These are phyloP conservation scores for Ligustrum vulgare DNA, from an alignment of 257 asterid genomes.

Conservation along the genomic window DNA sequence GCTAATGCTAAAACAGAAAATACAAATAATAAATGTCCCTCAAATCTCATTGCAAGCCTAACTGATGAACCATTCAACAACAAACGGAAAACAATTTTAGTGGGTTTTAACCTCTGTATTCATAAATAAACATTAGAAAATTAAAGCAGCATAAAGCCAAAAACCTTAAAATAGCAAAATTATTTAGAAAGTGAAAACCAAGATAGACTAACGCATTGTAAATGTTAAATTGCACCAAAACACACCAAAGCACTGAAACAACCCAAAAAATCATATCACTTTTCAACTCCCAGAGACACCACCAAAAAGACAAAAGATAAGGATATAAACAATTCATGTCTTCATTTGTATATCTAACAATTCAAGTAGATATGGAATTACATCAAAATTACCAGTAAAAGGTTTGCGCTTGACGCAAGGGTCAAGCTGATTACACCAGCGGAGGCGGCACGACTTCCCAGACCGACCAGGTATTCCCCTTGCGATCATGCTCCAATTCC, in stretches of 20 bases:
- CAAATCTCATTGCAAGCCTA: constrained; percentile 1
- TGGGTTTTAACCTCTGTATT: not conserved
- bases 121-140: not conserved
- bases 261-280: not conserved
- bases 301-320: not conserved
- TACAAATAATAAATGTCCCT: not conserved
- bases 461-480: constrained; percentile 75
- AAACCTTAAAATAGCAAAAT: not conserved
- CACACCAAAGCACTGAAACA: constrained; percentile 17
- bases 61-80: constrained; percentile 3
- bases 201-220: constrained; percentile 5
- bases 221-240: constrained; percentile 1
- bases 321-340: too few species aligned
- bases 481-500: constrained; percentile 84
- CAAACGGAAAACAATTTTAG: not conserved
- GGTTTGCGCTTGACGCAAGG: constrained; percentile 69
- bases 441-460: constrained; percentile 85
- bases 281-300: not conserved
- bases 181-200: not conserved
- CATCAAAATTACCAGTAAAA: constrained; percentile 51
- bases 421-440: constrained; percentile 90
- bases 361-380: not conserved
- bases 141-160: not conserved
- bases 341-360: not conserved
- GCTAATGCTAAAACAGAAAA: not conserved